Conservation (phyloP, 2,329 filamentous ascomycete genomes). For the Penicillium thymicola region DNA sequence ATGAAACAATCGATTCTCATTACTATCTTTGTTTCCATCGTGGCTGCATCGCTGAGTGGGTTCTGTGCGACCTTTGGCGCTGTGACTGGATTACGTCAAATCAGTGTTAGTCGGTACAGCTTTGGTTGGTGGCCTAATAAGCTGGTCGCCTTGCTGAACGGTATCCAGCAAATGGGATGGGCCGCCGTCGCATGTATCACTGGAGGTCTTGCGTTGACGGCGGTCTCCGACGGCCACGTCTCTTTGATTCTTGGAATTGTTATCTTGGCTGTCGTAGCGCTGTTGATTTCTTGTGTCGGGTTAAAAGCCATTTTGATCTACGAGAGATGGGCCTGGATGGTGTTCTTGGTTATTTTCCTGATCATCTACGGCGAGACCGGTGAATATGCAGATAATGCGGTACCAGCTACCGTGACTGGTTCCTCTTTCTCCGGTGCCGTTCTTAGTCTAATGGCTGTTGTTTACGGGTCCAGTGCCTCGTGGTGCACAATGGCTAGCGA, state of each 20-base stretch:
- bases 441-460: neutral
- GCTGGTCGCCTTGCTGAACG: neutral
- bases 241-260: neutral
- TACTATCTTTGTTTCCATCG: neutral
- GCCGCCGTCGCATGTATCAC: neutral
- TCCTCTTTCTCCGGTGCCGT: neutral
- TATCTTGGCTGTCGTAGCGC: neutral
- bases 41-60: neutral
- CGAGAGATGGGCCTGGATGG: neutral
- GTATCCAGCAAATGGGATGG: neutral
- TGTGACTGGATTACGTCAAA: neutral
- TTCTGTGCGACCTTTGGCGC: neutral
- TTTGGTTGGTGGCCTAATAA: neutral
- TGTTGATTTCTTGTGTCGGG: neutral
- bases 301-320: neutral
- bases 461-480: neutral
- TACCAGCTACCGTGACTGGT: neutral
- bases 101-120: neutral
- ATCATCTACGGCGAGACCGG: neutral
- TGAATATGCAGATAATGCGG: neutral
- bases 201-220: neutral
- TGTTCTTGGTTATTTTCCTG: neutral
- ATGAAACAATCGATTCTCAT: neutral
- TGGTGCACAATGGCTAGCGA: neutral
- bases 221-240: neutral